phyloP scores from a whole-genome alignment of 1,284 basidiomycete genomes.

The Trichosporon inkin region DNA sequence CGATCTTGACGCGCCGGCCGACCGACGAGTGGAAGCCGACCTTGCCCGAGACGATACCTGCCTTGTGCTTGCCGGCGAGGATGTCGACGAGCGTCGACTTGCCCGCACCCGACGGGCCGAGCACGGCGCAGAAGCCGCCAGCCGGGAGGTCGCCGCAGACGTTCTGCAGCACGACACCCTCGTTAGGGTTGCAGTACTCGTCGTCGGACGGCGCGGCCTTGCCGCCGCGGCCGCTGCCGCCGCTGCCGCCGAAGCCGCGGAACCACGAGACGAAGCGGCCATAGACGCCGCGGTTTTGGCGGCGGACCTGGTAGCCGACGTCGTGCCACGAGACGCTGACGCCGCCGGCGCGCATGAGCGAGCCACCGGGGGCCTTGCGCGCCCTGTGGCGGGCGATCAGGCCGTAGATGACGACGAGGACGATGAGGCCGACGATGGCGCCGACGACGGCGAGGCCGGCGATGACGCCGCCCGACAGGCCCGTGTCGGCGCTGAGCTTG shows the following conservation, averaged over 20 bases:
- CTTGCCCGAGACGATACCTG: slow-evolving; percentile 54
- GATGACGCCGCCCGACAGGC: slow-evolving; percentile 71
- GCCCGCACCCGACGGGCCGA: slow-evolving; percentile 81
- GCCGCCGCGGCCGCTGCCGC: slow-evolving; percentile 5
- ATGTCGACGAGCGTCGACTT: slow-evolving; percentile 82
- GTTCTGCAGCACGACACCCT: slow-evolving; percentile 65
- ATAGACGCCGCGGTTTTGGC: slow-evolving; percentile 11
- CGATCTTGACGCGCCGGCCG: slow-evolving; percentile 53
- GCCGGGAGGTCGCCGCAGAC: slow-evolving; percentile 66
- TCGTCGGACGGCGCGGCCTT: background rate
- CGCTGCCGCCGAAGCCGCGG: slow-evolving; percentile 25
- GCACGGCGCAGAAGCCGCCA: slow-evolving; percentile 77
- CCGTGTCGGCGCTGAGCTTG: slow-evolving; percentile 1
- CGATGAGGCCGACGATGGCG: slow-evolving; percentile 58
- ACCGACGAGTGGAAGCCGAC: slow-evolving; percentile 54
- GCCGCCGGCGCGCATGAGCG: slow-evolving; percentile 47
- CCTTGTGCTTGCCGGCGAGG: slow-evolving; percentile 69
- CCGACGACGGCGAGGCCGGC: slow-evolving; percentile 80
- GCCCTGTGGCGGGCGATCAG: slow-evolving; percentile 62
- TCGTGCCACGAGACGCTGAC: slow-evolving; percentile 66
- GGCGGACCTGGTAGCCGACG: slow-evolving; percentile 58
- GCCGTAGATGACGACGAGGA: slow-evolving; percentile 62
- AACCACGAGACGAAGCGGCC: slow-evolving; percentile 23
- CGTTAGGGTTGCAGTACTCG: slow-evolving; percentile 26
- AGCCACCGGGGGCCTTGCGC: slow-evolving; percentile 44